These are phyloP conservation scores for Sarcodon aspratus DNA, from an alignment of 768 basidiomycete species.

Conservation along the genomic window DNA sequence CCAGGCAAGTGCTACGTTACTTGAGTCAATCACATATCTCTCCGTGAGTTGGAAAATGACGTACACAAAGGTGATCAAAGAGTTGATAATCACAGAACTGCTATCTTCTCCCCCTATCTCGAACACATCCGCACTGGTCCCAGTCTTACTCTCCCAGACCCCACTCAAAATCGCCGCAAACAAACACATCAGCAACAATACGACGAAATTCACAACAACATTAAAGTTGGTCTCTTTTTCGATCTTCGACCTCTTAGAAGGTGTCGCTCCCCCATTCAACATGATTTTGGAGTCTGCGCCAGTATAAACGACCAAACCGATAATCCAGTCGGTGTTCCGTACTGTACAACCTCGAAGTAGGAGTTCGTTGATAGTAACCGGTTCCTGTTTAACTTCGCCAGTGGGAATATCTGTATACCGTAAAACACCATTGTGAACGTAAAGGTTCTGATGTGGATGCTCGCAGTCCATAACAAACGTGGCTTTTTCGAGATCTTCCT, in stretches of 20 bases:
- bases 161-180: constrained; percentile 71
- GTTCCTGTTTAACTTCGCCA: constrained; percentile 47
- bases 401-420: constrained; percentile 49
- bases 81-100: constrained; percentile 50
- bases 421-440: constrained; percentile 80
- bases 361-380: constrained; percentile 84
- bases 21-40: not conserved
- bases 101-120: constrained; percentile 60
- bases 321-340: constrained; percentile 86
- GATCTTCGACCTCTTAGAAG: constrained; percentile 95
- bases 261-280: constrained; percentile 86
- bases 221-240: constrained; percentile 99
- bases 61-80: constrained; percentile 84
- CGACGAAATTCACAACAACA: constrained; percentile 84
- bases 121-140: constrained; percentile 63
- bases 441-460: constrained; percentile 88
- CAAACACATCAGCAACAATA: constrained; percentile 69
- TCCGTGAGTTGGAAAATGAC: constrained; percentile 18
- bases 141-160: constrained; percentile 42
- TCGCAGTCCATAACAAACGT: constrained; percentile 88
- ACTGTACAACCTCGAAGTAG: constrained; percentile 85
- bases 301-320: constrained; percentile 90
- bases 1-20: constrained; percentile 65
- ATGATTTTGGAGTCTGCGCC: constrained; percentile 90
- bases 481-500: constrained; percentile 85